Evolutionary conservation across 179 eudicot species (phyloP).

Genomic region (Drosera spatulata): DNA sequence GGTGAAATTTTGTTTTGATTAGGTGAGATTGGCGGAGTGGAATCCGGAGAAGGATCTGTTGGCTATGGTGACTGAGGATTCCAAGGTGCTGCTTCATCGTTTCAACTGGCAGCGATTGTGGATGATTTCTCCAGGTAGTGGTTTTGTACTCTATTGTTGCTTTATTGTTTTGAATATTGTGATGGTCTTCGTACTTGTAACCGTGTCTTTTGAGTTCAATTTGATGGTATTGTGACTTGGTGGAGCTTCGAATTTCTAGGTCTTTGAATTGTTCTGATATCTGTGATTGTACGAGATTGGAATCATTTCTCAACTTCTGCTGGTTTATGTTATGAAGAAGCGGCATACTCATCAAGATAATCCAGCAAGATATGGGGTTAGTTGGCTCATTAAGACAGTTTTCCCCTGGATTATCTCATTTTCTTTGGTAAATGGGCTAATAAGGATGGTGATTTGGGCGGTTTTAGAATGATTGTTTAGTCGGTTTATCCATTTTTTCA

Average conservation of each 20-base stretch:
- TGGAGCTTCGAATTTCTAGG: too few species aligned
- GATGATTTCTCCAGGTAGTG: slow-evolving; percentile 75
- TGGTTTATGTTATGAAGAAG: too few species aligned
- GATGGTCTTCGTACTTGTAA: not conserved
- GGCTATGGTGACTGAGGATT: slow-evolving; percentile 96
- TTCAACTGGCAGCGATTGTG: slow-evolving; percentile 98
- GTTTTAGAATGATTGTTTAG: too few species aligned
- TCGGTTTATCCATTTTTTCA: too few species aligned
- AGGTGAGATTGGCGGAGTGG: slow-evolving; percentile 93
- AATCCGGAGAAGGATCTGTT: slow-evolving; percentile 96
- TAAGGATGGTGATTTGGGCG: not conserved
- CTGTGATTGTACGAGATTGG: too few species aligned
- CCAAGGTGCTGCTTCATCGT: slow-evolving; percentile 80
- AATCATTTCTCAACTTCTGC: too few species aligned
- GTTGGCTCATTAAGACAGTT: too few species aligned
- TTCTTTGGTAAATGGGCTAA: not conserved
- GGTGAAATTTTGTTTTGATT: not conserved
- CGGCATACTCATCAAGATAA: too few species aligned
- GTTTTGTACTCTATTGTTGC: not conserved
- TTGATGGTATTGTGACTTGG: too few species aligned
- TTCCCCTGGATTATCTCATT: not conserved
- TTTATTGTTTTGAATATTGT: not conserved
- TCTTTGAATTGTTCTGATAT: too few species aligned
- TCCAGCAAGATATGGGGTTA: too few species aligned
- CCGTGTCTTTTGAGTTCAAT: too few species aligned